A percentile compares a stretch with the other conserved stretches of the same genome.
These are phyloP conservation scores for Clathrus columnatus DNA, from an alignment of 768 basidiomycete species.

Conservation along the genomic window DNA sequence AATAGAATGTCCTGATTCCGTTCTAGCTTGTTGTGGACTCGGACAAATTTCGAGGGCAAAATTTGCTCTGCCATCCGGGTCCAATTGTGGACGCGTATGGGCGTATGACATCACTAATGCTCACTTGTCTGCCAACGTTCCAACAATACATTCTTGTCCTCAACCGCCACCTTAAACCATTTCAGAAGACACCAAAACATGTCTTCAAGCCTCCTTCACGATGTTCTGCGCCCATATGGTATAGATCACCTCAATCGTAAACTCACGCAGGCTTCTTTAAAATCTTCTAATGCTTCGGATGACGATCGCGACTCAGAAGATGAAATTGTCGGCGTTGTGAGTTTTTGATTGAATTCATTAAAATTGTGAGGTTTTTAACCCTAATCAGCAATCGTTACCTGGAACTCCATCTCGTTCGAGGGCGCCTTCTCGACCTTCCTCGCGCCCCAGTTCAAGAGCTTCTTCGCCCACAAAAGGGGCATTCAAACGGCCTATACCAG, in stretches of 20 bases:
- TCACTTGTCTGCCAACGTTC: background rate
- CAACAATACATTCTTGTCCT: background rate
- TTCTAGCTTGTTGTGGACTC: no score
- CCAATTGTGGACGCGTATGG: background rate
- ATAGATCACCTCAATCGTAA: constrained; percentile 15
- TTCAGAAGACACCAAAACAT: background rate
- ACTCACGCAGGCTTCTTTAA: constrained; percentile 12
- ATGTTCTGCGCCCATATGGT: constrained; percentile 17
- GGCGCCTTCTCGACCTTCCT: constrained; percentile 37
- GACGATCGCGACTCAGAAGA: constrained; percentile 15
- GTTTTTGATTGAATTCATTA: background rate
- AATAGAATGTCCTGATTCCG: no score
- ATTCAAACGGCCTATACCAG: constrained; percentile 39
- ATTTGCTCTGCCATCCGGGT: background rate
- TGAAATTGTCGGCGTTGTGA: constrained; percentile 20
- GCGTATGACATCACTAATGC: constrained; percentile 5
- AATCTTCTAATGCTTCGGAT: constrained; percentile 4
- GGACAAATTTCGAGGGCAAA: background rate
- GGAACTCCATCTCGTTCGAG: constrained; percentile 9
- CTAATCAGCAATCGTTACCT: constrained; percentile 11
- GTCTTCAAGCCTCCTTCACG: constrained; percentile 15
- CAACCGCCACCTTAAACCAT: background rate
- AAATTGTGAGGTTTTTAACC: background rate
- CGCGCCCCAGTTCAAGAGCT: constrained; percentile 32
- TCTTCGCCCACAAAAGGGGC: constrained; percentile 28